Base-by-base conservation (phyloP, 2,329 filamentous ascomycete genomes). In the Penicillium polonicum region DNA sequence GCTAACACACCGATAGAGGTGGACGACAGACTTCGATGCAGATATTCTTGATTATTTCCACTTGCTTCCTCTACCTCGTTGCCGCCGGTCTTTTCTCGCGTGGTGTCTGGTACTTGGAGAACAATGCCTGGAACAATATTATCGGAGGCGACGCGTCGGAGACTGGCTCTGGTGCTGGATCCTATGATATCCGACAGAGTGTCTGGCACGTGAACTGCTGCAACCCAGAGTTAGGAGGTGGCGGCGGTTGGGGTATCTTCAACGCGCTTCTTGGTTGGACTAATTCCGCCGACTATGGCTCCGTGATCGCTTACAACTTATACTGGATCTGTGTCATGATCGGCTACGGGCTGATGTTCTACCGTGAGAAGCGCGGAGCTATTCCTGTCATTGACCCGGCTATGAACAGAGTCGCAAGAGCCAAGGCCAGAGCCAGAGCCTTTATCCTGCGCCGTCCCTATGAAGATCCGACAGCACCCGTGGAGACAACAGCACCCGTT, bases 121-220 rank as follows among this genome's bases (percentile, higher is more conserved):
- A 81, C 61, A 82, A 92, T 61, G 68, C 74, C 35, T 95, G 64
- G 61, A 64, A 64, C 31, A 42, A 60, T 1, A 25, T 45, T 3
- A 52, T 66, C 23, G 65, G 66, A 17, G 75, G 77, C 29, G 85
- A 87, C 68, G 82, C 81, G 4, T 79, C 80, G 8, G 85, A 88
- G 70, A 80, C 80, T 23, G 87, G 87, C 2, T 74, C 80, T 21
- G 90, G 90, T 0, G 81, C 90, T 0, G 90, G 90, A 3, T 91
- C 88, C 0, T 93, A 93, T 72, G 88, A 93, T 66, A 91, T 93
- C 64, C 81, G 83, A 56, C 80, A 87, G 69, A 90, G 85, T 61
- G 88, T 93, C 29, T 93, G 90, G 90, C 90, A 93, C 68, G 84
- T 93, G 58, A 92, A 93, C 69, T 95, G 89, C 79, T 93, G 90